Evolutionary conservation across 176 grass and related monocot genomes (phyloP), one percentile per base, ranked within the genome.

Genomic region (Oryza meyeriana): DNA sequence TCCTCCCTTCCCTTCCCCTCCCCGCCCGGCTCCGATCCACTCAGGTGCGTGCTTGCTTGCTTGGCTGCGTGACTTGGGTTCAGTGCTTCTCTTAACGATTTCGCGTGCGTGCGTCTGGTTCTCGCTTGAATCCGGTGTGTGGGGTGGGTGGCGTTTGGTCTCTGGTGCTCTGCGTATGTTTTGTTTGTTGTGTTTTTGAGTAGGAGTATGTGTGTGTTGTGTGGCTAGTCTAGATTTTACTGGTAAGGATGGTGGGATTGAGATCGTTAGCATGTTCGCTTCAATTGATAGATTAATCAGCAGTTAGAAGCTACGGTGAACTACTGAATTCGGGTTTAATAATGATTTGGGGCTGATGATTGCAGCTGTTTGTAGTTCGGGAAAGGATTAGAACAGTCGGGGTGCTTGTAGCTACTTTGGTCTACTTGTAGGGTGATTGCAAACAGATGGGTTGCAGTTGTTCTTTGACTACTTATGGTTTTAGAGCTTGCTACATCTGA

Each of bases 41-140:
- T 30, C 78, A 89, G 88, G 83, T 81, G 35, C 79, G 25, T 81
- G 73, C 72, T 38, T 64, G 80, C 61, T 26, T 45, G 38, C 38
- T 45, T 45, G 42, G 11, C 10, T 42, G 32, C 22, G 20, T 24
- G 50, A 13, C 20, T 17, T 5, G 20, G 39, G 48, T 72, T 42
- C 71, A n/a, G 48, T 32, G 27, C 35, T 65, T 82, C 16, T 22
- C 39, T 7, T 30, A n/a, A 4, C 0, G 12, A 0, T 40, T 32
- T 4, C 13, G 47, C 47, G 5, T 20, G 45, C 45, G 45, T 45
- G 42, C 42, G 13, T 48, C 50, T n/a, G 52, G 2, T 9, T n/a
- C 20, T 57, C 0, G 52, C 52, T 57, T 57, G 52, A 57, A n/a
- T 57, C 47, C 17, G 7, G 17, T 20, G 47, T 52, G 47, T 52